Percentiles rank a stretch among this genome's conserved stretches.
These are phyloP conservation scores for Beauveria pseudobassiana DNA, from an alignment of 2,329 filamentous ascomycete genomes.

Conservation along the genomic window DNA sequence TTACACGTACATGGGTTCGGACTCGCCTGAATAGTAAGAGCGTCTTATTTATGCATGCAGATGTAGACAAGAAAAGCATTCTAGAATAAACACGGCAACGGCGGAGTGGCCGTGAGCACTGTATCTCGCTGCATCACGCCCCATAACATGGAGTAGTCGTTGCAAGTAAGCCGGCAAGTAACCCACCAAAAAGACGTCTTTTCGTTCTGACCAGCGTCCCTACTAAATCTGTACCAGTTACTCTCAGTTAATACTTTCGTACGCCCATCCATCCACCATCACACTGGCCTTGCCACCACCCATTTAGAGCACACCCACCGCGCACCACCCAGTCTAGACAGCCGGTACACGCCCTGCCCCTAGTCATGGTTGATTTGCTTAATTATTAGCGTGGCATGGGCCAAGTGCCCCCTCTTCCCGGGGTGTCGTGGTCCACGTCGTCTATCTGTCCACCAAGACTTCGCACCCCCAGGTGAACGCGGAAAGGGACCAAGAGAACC, in stretches of 20 bases:
- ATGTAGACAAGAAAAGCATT: background rate
- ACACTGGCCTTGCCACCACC: background rate
- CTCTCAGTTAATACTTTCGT: no score
- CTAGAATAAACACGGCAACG: background rate
- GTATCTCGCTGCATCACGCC: background rate
- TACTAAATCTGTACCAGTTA: no score
- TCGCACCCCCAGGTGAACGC: background rate
- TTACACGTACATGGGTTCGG: background rate
- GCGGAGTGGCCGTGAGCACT: background rate
- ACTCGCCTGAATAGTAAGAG: background rate
- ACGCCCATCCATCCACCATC: background rate
- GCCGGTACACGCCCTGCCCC: background rate
- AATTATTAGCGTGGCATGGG: background rate
- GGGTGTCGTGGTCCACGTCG: background rate
- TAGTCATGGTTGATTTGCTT: slow-evolving; percentile 2
- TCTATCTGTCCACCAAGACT: background rate
- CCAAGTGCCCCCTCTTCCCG: slow-evolving; percentile 8
- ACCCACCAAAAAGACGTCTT: background rate
- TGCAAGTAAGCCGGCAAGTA: background rate
- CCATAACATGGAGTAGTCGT: background rate
- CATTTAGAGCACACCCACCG: background rate
- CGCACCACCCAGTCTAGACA: background rate
- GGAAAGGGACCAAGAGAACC: slow-evolving; percentile 3
- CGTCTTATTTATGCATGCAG: background rate
- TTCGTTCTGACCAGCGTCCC: background rate